Percentiles rank a stretch among this genome's conserved stretches.
Evolutionary conservation across 2,329 filamentous ascomycete genomes (phyloP).

Genomic region (Diaporthe amygdali): DNA sequence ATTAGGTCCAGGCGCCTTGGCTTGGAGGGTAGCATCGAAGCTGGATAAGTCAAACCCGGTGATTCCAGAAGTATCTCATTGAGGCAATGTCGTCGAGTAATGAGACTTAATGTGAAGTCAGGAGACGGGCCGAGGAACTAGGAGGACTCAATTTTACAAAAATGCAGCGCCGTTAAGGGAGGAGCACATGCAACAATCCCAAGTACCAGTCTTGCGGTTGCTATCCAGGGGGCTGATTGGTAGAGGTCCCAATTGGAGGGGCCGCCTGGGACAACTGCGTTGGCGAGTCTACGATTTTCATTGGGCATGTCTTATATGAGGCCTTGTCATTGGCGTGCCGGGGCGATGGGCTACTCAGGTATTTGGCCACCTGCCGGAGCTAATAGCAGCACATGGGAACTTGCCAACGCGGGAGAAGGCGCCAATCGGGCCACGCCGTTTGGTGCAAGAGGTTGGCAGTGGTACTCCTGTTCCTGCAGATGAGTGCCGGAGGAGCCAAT

Average conservation of each 20-base stretch:
- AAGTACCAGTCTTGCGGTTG: neutral
- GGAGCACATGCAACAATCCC: conserved; percentile 4
- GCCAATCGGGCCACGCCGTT: neutral
- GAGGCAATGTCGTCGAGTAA: neutral
- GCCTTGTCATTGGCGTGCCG: neutral
- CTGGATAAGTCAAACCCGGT: neutral
- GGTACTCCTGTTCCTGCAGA: conserved; percentile 12
- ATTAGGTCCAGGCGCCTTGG: neutral
- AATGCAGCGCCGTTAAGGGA: neutral
- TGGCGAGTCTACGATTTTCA: neutral
- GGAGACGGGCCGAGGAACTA: neutral
- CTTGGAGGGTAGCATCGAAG: neutral
- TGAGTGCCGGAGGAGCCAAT: neutral
- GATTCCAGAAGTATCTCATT: neutral
- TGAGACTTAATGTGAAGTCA: neutral
- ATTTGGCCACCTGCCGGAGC: conserved; percentile 9
- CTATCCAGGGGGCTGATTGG: neutral
- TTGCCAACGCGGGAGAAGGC: neutral
- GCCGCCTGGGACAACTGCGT: neutral
- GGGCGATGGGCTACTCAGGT: neutral
- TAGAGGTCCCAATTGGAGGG: conserved; percentile 4
- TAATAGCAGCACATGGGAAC: conserved; percentile 8
- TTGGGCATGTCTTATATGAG: conserved; percentile 7
- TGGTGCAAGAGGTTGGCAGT: neutral
- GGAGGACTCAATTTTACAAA: neutral